Evolutionary conservation across 768 basidiomycete genomes (phyloP), one percentile per base, ranked within the genome.

Genomic region (Trametes meyenii): DNA sequence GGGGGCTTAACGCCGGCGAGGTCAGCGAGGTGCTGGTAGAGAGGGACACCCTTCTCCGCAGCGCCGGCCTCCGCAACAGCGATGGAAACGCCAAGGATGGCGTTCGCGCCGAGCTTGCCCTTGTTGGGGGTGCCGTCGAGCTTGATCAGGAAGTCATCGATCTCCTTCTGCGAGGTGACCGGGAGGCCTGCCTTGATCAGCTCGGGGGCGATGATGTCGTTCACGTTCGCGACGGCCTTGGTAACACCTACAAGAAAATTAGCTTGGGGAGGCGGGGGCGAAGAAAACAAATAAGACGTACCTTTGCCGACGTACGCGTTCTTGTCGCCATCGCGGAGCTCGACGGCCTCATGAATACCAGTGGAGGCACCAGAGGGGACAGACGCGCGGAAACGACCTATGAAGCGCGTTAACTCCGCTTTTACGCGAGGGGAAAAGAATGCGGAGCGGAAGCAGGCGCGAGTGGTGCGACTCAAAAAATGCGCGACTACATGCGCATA

Each of bases 361-460:
- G 97, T 98, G 60, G 97, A 99, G 44, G 97, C 97, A 75, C 97
- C 97, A 61, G 96, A 98, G 45, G 97, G 97, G 45, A 99, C 97
- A 65, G 93, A 86, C 62, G 94, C 92, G 62, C 94, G 89, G 89
- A 87, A 98, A 66, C 86, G 89, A 62, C 96, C 96, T 96, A 62
- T 24, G 29, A 68, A 68, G 64, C 60, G 55, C 53, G 59, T 68
- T 60, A 59, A 50, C 56, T 63, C 62, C 58, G 58, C 46, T 23
- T n/a, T 8, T 26, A 21, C 38, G 43, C 12, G 26, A 39, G n/a
- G 33, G 38, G 38, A 5, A 29, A 35, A 19, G 23, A 4, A 14
- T 2, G 53, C 19, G 57, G 14, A n/a, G 52, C 56, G 57, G 58
- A 19, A 46, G 29, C 35, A 35, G 24, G 24, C 23, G 29, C 50